These are phyloP conservation scores for Nakaseomyces bracarensis DNA, from an alignment of 1,139 yeast species.

Conservation along the genomic window DNA sequence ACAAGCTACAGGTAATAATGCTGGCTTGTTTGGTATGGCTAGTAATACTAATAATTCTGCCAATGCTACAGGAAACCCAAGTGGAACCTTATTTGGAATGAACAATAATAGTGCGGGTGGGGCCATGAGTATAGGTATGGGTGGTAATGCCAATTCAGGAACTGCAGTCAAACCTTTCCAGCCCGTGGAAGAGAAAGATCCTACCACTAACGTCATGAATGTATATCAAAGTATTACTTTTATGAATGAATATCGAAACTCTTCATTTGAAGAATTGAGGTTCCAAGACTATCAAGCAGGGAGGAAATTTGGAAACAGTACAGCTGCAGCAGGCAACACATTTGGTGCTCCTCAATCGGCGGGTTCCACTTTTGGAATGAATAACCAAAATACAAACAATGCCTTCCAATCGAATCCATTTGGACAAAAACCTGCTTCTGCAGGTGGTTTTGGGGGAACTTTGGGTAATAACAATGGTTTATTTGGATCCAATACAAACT, in stretches of 20 bases:
- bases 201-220: slow-evolving; percentile 47
- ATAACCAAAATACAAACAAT: slow-evolving; percentile 14
- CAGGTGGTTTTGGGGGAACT: slow-evolving; percentile 10
- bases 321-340: slow-evolving; percentile 28
- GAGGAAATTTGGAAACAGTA: slow-evolving; percentile 37
- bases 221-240: slow-evolving; percentile 67
- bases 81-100: slow-evolving; percentile 32
- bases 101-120: slow-evolving; percentile 21
- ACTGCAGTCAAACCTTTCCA: slow-evolving; percentile 64
- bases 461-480: slow-evolving; percentile 33
- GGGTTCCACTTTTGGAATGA: slow-evolving; percentile 13
- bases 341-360: slow-evolving; percentile 23
- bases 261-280: slow-evolving; percentile 81
- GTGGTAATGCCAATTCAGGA: slow-evolving; percentile 37
- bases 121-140: neutral
- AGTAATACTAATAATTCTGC: slow-evolving; percentile 16
- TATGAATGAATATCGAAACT: slow-evolving; percentile 85
- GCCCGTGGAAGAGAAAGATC: slow-evolving; percentile 65
- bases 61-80: slow-evolving; percentile 13
- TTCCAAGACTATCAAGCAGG: slow-evolving; percentile 77
- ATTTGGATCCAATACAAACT: slow-evolving; percentile 28
- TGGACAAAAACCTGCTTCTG: slow-evolving; percentile 20
- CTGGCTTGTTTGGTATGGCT: slow-evolving; percentile 18
- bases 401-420: slow-evolving; percentile 20
- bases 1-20: slow-evolving; percentile 18